Percentiles rank a stretch among this genome's conserved stretches.
These are phyloP conservation scores for Daedaleopsis sinensis DNA, from an alignment of 768 basidiomycete species.

Conservation along the genomic window DNA sequence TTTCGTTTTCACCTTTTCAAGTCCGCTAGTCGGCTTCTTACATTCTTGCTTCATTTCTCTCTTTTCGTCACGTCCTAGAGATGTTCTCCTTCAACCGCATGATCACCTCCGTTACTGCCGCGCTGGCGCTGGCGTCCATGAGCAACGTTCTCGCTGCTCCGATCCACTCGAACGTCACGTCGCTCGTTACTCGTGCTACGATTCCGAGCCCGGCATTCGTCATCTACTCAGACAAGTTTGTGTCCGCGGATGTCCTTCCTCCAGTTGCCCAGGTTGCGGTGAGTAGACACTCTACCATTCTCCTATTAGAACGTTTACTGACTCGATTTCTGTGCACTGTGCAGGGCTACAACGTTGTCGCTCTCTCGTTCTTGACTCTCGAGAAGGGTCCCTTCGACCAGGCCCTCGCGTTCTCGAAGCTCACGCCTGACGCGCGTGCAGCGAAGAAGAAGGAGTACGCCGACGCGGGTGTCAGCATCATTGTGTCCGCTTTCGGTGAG, in stretches of 20 bases:
- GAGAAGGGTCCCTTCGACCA: constrained; percentile 12
- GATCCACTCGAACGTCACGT: not conserved
- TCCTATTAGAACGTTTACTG: not conserved
- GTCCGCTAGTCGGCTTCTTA: constrained; percentile 15
- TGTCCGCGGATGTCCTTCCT: constrained; percentile 16
- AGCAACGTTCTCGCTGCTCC: constrained; percentile 13
- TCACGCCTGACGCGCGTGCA: constrained; percentile 9
- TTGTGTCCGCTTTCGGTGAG: constrained; percentile 26
- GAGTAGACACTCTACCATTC: not conserved
- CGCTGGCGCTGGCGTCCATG: constrained; percentile 15
- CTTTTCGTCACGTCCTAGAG: constrained; percentile 7
- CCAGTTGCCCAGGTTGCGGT: constrained; percentile 13
- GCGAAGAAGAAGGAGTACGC: constrained; percentile 26
- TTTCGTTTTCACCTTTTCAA: constrained; percentile 12
- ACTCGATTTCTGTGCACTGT: too few relatives aligned
- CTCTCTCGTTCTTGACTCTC: constrained; percentile 14
- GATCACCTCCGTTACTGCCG: constrained; percentile 14
- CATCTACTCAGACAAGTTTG: constrained; percentile 16
- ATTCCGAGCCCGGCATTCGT: constrained; percentile 17
- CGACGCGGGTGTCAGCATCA: constrained; percentile 23
- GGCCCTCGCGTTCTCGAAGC: constrained; percentile 5
- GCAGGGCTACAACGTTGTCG: constrained; percentile 19
- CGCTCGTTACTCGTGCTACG: not conserved
- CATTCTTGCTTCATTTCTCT: not conserved
- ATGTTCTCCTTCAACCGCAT: constrained; percentile 17